Conservation (phyloP, 192 early-diverging fungal species). For the Geosiphon pyriformis region DNA sequence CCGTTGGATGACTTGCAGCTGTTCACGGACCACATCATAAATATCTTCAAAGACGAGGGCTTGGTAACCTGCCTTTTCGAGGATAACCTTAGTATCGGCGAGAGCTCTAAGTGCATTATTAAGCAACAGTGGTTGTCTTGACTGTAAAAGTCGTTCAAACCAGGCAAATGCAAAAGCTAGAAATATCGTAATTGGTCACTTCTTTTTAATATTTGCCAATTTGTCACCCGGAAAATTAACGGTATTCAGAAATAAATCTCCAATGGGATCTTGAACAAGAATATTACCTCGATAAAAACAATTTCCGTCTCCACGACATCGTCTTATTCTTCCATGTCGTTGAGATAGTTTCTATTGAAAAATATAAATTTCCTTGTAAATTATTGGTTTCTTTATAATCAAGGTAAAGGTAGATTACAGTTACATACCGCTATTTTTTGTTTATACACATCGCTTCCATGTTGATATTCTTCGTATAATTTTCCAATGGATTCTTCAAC, state of each 20-base stretch:
- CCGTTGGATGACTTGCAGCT: slow-evolving; percentile 30
- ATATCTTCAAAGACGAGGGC: slow-evolving; percentile 49
- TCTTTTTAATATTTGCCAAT: no score
- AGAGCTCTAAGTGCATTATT: slow-evolving; percentile 30
- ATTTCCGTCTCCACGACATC: slow-evolving; percentile 59
- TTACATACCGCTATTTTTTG: slow-evolving; percentile 45
- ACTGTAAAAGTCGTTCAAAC: slow-evolving; percentile 50
- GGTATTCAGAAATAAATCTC: not conserved
- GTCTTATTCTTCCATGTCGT: slow-evolving; percentile 42
- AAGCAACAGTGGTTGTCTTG: slow-evolving; percentile 24
- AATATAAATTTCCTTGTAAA: not conserved
- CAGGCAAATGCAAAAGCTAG: slow-evolving; percentile 58
- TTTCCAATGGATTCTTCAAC: slow-evolving; percentile 36
- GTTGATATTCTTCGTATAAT: slow-evolving; percentile 46
- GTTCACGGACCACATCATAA: slow-evolving; percentile 44
- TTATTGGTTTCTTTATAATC: not conserved
- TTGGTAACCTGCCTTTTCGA: slow-evolving; percentile 43
- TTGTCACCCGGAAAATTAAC: no score
- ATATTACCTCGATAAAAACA: slow-evolving; percentile 57
- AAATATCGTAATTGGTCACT: not conserved
- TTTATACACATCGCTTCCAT: slow-evolving; percentile 44
- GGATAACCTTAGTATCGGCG: slow-evolving; percentile 34
- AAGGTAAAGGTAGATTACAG: not conserved
- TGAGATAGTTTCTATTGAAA: slow-evolving; percentile 39
- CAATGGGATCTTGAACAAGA: not conserved